Percentiles rank a stretch among this genome's conserved stretches.
Conservation (phyloP, 2,329 filamentous ascomycete species). For the Trichothecium sympodiale region DNA sequence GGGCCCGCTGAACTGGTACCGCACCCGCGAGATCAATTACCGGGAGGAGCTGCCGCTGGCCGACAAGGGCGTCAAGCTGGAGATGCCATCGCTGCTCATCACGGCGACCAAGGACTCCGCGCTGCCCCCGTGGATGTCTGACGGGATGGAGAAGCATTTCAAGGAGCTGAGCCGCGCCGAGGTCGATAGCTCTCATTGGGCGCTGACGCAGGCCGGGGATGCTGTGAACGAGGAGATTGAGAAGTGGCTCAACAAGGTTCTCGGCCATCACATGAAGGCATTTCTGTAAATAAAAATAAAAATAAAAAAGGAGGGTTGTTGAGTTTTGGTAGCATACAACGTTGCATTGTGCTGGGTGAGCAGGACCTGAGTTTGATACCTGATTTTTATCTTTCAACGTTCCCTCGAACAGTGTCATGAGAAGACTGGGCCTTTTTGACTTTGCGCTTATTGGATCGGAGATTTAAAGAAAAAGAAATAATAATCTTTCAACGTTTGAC, state of each 20-base stretch:
- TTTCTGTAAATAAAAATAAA: slow-evolving; percentile 1
- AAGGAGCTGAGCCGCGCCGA: slow-evolving; percentile 52
- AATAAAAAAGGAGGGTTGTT: background rate
- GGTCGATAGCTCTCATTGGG: slow-evolving; percentile 72
- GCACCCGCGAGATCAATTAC: slow-evolving; percentile 59
- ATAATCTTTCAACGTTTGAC: too few species aligned
- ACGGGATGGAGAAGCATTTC: slow-evolving; percentile 59
- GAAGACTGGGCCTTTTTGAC: too few species aligned
- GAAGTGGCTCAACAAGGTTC: slow-evolving; percentile 47
- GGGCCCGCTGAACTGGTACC: slow-evolving; percentile 85
- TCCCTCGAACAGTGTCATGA: too few species aligned
- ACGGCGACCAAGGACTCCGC: slow-evolving; percentile 60
- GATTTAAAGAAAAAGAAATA: too few species aligned
- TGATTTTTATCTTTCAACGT: too few species aligned
- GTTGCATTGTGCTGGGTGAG: background rate
- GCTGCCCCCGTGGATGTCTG: slow-evolving; percentile 59
- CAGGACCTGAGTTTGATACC: background rate
- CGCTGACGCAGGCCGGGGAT: slow-evolving; percentile 59
- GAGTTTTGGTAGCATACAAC: too few species aligned
- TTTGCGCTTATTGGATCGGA: too few species aligned
- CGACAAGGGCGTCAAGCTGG: slow-evolving; percentile 42
- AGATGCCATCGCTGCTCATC: slow-evolving; percentile 63
- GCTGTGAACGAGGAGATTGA: slow-evolving; percentile 60
- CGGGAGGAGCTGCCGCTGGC: slow-evolving; percentile 59
- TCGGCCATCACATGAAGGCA: slow-evolving; percentile 3